These are phyloP conservation scores for Neoscytalidium dimidiatum DNA, from an alignment of 2,329 filamentous ascomycete genomes.

Conservation along the genomic window DNA sequence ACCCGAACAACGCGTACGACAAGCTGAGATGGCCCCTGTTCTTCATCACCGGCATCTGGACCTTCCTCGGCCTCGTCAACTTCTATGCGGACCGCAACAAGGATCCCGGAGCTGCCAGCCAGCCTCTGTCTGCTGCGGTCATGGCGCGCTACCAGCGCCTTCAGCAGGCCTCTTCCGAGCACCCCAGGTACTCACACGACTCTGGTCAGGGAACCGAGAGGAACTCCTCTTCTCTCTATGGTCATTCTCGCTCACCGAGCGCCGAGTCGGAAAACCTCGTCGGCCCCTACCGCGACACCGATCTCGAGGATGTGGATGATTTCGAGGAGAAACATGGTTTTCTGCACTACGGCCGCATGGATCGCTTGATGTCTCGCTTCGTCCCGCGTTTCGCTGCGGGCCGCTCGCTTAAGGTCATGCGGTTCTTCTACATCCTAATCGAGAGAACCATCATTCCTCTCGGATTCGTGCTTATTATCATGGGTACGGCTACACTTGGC, in stretches of 20 bases:
- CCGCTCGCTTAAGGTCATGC: constrained; percentile 58
- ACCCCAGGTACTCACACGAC: constrained; percentile 45
- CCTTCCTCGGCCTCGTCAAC: constrained; percentile 67
- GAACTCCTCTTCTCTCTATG: constrained; percentile 66
- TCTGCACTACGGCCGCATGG: constrained; percentile 48
- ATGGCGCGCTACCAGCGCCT: constrained; percentile 43
- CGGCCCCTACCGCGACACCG: constrained; percentile 48
- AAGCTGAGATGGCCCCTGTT: constrained; percentile 85
- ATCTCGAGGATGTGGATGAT: constrained; percentile 45
- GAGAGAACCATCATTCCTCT: constrained; percentile 78
- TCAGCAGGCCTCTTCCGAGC: constrained; percentile 29
- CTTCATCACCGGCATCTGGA: constrained; percentile 70
- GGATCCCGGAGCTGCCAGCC: constrained; percentile 23
- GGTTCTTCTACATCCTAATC: constrained; percentile 65
- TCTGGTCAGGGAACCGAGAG: constrained; percentile 68
- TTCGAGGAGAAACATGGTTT: constrained; percentile 49
- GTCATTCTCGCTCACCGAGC: constrained; percentile 64
- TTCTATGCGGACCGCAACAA: constrained; percentile 56
- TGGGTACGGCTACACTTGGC: constrained; percentile 74
- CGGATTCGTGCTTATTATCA: constrained; percentile 71
- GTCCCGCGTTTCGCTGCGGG: constrained; percentile 58
- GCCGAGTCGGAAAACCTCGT: constrained; percentile 48
- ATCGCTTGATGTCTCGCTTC: constrained; percentile 56
- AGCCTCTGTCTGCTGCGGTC: constrained; percentile 36
- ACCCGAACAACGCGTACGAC: constrained; percentile 84